phyloP scores from a whole-genome alignment of 176 grass and related monocot genomes.

The Rhynchospora pubera region DNA sequence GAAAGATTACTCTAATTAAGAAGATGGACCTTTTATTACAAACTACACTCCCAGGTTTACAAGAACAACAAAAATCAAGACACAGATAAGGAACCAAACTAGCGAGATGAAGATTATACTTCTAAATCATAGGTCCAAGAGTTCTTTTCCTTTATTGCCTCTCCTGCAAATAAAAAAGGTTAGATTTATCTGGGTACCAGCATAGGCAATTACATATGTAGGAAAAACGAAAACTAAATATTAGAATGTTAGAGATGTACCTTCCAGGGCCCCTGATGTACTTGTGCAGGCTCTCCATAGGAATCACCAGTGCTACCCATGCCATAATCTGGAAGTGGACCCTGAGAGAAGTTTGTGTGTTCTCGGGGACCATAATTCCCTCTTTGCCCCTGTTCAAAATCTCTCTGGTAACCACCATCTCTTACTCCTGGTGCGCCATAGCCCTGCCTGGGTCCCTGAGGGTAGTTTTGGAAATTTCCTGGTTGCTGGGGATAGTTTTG shows the following conservation, averaged over 20 bases:
- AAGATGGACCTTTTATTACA: not conserved
- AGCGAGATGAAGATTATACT: not conserved
- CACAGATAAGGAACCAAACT: not conserved
- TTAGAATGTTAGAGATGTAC: not conserved
- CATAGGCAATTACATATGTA: not conserved
- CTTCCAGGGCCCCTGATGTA: slow-evolving; percentile 2
- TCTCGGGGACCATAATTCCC: slow-evolving; percentile 48
- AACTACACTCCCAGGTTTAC: not conserved
- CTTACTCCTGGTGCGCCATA: slow-evolving; percentile 25
- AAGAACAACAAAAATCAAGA: not conserved
- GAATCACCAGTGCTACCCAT: not conserved
- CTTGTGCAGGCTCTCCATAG: not conserved
- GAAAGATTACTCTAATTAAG: not conserved
- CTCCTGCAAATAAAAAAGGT: slow-evolving; percentile 15
- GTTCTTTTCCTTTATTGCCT: not conserved
- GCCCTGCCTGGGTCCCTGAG: slow-evolving; percentile 28
- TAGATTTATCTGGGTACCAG: not conserved
- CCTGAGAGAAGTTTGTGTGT: slow-evolving; percentile 38
- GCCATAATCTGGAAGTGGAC: slow-evolving; percentile 21
- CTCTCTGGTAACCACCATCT: slow-evolving; percentile 34
- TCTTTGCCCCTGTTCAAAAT: slow-evolving; percentile 22
- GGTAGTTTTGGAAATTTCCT: slow-evolving; percentile 33
- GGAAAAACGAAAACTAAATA: not conserved
- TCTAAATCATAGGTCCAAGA: slow-evolving; percentile 1
- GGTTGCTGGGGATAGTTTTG: slow-evolving; percentile 36